Base-by-base conservation (phyloP, 257 asterid species). In the Solanum raphanifolium region DNA sequence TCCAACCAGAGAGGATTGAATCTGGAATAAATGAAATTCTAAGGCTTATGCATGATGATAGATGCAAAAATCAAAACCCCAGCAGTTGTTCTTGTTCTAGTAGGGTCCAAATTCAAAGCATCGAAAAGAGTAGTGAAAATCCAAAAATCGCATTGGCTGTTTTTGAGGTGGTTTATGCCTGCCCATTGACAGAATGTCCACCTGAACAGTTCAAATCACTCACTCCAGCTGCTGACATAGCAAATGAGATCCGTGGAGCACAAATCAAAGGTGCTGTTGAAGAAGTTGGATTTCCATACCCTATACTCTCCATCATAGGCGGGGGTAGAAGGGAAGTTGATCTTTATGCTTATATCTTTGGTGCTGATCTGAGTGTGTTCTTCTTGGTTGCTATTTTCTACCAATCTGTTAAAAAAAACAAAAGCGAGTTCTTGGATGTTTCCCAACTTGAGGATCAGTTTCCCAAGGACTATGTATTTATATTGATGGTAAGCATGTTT, bases 401-500 rank as follows among this genome's bases (percentile, higher is more conserved):
- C 92, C 98, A 96, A 84, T 95, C 98, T 21, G 98, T 97, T 86
- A 92, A 95, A 25, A 97, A 96, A 89, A 97, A 97, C 86, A 96
- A 96, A 91, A 96, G 94, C 75, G 96, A 97, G 81, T 90, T 97
- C 90, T 95, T 97, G 2, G 99, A 97, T 93, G 98, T 94, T 88
- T 97, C 95, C 92, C 99, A 97, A 92, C 98, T 97, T 65, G 99
- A 97, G 92, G 99, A 97, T 90, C 99, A 97, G 92, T 97, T 97
- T 88, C 99, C 99, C 1, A 96, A 96, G 88, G 99, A 97, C 89
- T 97, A 89, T 69, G 99, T 97, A 52, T 97, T 94, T 88, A 92
- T 96, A 86, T 92, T 97, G 83, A 95, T 97, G 98, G 99, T 97
- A 97, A 92, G 92, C 62, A 81, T 86, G 8, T 55, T 65, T 87